Conservation (phyloP, 2,329 filamentous ascomycete species). For the Hawksworthiomyces lignivorus region DNA sequence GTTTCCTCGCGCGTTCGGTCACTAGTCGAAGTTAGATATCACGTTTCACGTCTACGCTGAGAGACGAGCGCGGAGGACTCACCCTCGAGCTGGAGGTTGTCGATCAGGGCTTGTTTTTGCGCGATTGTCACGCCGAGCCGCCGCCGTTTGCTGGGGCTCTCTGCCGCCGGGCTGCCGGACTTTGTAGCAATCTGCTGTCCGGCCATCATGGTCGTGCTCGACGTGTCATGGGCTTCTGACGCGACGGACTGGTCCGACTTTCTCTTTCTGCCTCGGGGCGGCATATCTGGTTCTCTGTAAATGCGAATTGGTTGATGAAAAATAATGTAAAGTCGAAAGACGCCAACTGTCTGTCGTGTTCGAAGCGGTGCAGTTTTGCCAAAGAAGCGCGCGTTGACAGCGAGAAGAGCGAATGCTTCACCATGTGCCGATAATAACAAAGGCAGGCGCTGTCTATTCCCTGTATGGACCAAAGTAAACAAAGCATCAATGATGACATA, state of each 20-base stretch:
- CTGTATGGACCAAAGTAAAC: conserved; percentile 17
- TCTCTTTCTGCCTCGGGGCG: conserved; percentile 38
- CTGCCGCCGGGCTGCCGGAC: conserved; percentile 25
- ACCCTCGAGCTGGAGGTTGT: conserved; percentile 88
- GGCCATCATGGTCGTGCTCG: not conserved
- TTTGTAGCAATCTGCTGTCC: conserved; percentile 25
- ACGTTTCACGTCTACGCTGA: too few species aligned
- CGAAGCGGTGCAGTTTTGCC: not conserved
- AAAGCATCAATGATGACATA: too few species aligned
- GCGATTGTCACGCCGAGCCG: conserved; percentile 53
- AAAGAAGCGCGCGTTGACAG: conserved; percentile 1
- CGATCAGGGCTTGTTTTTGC: conserved; percentile 81
- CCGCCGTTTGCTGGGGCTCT: conserved; percentile 57
- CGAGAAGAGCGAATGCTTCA: not conserved
- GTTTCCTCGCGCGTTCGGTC: conserved; percentile 76
- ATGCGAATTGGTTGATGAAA: conserved; percentile 15
- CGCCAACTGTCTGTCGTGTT: too few species aligned
- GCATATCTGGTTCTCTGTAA: conserved; percentile 37
- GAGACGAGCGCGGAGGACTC: conserved; percentile 21
- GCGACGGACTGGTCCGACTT: conserved; percentile 32
- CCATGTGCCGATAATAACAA: too few species aligned
- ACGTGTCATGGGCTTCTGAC: conserved; percentile 18
- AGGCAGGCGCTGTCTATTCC: too few species aligned
- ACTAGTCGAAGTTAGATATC: conserved; percentile 50
- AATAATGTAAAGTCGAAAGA: too few species aligned